Conservation (phyloP, 352 stramenopile species). For the Aphanomyces euteiches region DNA sequence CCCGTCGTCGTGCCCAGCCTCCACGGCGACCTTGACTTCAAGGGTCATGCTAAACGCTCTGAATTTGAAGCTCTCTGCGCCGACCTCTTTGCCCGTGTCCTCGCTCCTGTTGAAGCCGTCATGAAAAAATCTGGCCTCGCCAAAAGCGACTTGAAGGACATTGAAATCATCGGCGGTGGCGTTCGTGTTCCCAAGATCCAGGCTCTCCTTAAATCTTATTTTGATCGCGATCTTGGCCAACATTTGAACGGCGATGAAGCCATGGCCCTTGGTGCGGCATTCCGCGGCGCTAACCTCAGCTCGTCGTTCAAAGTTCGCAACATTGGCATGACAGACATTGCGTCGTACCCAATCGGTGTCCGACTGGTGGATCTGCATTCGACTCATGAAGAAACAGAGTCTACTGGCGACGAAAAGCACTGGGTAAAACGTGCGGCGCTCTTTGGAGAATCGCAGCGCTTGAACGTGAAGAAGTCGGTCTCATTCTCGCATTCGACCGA, state of each 20-base stretch:
- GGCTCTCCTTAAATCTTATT: conserved; percentile 74
- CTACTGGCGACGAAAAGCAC: conserved; percentile 55
- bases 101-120: conserved; percentile 81
- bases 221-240: conserved; percentile 88
- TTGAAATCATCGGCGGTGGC: conserved; percentile 96
- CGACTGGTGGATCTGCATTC: conserved; percentile 74
- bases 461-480: conserved; percentile 92
- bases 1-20: conserved; percentile 93
- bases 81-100: conserved; percentile 83
- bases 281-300: conserved; percentile 94
- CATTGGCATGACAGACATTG: conserved; percentile 93
- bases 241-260: conserved; percentile 98
- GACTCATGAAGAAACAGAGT: conserved; percentile 44
- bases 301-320: conserved; percentile 95
- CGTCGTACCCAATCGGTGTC: conserved; percentile 84
- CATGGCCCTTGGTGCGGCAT: conserved; percentile 94
- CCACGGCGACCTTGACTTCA: conserved; percentile 93
- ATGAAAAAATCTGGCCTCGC: conserved; percentile 88
- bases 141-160: conserved; percentile 87
- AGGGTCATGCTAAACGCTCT: conserved; percentile 82
- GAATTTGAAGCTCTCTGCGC: conserved; percentile 90
- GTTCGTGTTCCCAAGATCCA: conserved; percentile 95
- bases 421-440: conserved; percentile 91
- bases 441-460: conserved; percentile 78
- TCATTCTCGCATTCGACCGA: conserved; percentile 92